Evolutionary conservation across 495 filamentous ascomycete species (phyloP).

Genomic region (Neurospora intermedia): DNA sequence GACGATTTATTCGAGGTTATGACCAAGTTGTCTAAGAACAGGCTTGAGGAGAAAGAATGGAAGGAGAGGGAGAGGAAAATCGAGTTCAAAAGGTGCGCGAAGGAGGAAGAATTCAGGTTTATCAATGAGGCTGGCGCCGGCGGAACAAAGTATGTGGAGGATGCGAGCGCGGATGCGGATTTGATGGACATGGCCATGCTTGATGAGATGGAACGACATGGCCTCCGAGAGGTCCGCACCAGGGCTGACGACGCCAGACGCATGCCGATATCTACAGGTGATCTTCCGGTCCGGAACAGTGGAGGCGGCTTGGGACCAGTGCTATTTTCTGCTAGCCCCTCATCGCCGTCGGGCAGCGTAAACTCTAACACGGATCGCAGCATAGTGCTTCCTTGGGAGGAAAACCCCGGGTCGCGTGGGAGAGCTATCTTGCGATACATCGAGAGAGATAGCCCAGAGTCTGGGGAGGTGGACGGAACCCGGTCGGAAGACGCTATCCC

Average conservation of each 20-base stretch:
- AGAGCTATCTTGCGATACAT: neutral
- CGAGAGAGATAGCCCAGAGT: neutral
- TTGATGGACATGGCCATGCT: neutral
- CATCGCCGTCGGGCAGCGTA: neutral
- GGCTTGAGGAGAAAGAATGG: neutral
- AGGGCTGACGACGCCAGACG: neutral
- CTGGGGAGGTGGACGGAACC: neutral
- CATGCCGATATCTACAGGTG: neutral
- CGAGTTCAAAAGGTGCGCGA: neutral
- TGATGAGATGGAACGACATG: neutral
- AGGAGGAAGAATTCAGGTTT: neutral
- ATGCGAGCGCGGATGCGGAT: neutral
- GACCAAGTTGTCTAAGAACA: neutral
- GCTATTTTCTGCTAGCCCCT: neutral
- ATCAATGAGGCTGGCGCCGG: neutral
- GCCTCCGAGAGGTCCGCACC: neutral
- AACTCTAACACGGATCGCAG: neutral
- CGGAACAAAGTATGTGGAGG: neutral
- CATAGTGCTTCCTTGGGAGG: neutral
- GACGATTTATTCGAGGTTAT: neutral
- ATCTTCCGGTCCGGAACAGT: neutral
- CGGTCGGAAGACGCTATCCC: neutral
- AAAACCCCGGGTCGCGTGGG: neutral
- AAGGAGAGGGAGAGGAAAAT: neutral
- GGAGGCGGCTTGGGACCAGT: neutral